These are phyloP conservation scores for Aspergillus sp. DNA, from an alignment of 2,329 filamentous ascomycete genomes.

Conservation along the genomic window DNA sequence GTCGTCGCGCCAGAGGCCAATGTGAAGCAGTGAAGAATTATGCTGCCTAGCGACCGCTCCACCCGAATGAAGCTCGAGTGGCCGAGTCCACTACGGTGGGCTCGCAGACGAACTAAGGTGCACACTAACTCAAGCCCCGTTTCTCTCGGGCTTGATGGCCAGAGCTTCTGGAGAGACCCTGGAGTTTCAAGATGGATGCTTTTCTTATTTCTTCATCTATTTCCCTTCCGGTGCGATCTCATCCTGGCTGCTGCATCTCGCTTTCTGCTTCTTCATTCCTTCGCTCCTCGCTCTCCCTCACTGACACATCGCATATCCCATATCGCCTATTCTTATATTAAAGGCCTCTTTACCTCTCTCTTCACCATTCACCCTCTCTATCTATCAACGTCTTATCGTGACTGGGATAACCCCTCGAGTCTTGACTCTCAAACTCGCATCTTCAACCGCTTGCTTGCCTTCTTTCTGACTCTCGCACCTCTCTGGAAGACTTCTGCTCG, in stretches of 20 bases:
- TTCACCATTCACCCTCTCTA: not conserved
- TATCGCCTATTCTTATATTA: not conserved
- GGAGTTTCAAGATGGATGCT: slow-evolving; percentile 26
- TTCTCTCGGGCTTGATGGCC: slow-evolving; percentile 18
- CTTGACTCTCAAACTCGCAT: not conserved
- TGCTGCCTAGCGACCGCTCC: slow-evolving; percentile 20
- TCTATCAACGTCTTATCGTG: not conserved
- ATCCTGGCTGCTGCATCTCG: not conserved
- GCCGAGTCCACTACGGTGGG: slow-evolving; percentile 14
- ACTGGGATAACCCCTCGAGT: no score
- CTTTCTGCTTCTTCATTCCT: slow-evolving; percentile 1
- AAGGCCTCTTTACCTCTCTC: not conserved
- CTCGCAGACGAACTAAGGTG: slow-evolving; percentile 11
- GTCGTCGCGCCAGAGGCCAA: not conserved
- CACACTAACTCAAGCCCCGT: slow-evolving; percentile 5
- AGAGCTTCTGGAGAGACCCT: slow-evolving; percentile 26
- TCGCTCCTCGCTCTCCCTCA: not conserved
- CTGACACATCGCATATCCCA: not conserved
- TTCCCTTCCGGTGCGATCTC: slow-evolving; percentile 7
- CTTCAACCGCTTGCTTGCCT: not conserved
- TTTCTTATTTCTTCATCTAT: slow-evolving; percentile 13
- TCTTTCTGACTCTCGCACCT: slow-evolving; percentile 14
- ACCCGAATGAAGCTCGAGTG: slow-evolving; percentile 15
- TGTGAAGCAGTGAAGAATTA: slow-evolving; percentile 12
- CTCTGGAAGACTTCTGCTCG: slow-evolving; percentile 22